These are phyloP conservation scores for Quercus tomentella DNA, from an alignment of 331 rosid genomes.

Conservation along the genomic window DNA sequence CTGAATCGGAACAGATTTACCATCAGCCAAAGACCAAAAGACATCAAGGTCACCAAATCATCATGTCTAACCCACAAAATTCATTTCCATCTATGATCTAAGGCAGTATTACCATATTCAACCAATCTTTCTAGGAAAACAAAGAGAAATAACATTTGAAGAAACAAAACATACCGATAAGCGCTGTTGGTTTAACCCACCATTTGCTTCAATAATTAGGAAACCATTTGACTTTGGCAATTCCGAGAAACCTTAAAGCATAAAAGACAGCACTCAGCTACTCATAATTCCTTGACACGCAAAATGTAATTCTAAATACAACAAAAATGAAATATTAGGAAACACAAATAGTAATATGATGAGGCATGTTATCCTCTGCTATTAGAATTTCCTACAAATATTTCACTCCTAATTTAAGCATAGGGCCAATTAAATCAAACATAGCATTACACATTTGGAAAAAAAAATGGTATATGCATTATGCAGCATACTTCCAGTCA, in stretches of 20 bases:
- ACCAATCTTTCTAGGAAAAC: neutral
- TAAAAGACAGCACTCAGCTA: neutral
- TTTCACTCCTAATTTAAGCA: no score
- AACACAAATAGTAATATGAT: neutral
- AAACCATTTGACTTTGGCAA: slow-evolving; percentile 82
- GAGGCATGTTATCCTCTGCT: no score
- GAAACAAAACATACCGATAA: slow-evolving; percentile 61
- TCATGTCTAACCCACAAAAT: neutral
- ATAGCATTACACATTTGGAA: no score
- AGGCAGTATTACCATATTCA: neutral
- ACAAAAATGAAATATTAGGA: neutral
- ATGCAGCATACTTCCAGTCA: no score
- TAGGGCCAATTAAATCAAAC: no score
- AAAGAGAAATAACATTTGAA: neutral
- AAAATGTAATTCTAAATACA: slow-evolving; percentile 19
- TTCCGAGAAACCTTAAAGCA: slow-evolving; percentile 28
- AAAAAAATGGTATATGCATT: no score
- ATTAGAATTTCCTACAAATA: no score
- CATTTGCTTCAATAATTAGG: slow-evolving; percentile 93
- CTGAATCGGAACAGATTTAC: slow-evolving; percentile 2
- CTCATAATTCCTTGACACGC: no score
- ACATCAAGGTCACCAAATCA: neutral
- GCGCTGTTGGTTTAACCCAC: slow-evolving; percentile 95
- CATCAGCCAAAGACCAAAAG: neutral
- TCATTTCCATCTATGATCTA: neutral